Percentiles rank a stretch among this genome's conserved stretches.
Conservation (phyloP, 1,284 basidiomycete genomes). For the Ceratorhiza oryzae-sativae region DNA sequence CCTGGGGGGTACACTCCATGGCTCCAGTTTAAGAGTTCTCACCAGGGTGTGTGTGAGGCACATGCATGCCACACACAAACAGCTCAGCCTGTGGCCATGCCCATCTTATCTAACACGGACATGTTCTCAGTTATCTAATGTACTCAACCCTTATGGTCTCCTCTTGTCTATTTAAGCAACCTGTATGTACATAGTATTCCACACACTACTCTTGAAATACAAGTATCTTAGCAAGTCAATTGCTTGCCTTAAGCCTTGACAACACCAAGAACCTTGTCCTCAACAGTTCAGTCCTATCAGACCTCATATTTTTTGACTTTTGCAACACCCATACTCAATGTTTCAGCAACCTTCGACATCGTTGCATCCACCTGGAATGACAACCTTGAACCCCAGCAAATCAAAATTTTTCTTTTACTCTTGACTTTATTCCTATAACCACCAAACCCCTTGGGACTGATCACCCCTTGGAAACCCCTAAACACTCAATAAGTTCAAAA, state of each 20-base stretch:
- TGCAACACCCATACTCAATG: not conserved
- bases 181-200: no score
- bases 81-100: no score
- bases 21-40: no score
- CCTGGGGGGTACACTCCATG: no score
- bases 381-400: not conserved
- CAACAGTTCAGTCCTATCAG: not conserved
- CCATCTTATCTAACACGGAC: no score
- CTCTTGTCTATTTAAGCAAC: no score
- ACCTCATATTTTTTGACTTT: constrained; percentile 4
- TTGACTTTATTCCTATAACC: not conserved
- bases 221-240: not conserved
- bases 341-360: not conserved
- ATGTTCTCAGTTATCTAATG: no score
- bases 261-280: not conserved
- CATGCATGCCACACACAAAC: no score
- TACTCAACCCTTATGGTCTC: no score
- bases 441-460: constrained; percentile 6
- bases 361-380: not conserved
- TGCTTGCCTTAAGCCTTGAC: not conserved
- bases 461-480: constrained; percentile 12
- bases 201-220: not conserved
- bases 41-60: not conserved
- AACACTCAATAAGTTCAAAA: not conserved
- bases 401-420: not conserved